These are phyloP conservation scores for Meyerozyma smithsonii DNA, from an alignment of 1,139 yeast species.

Conservation along the genomic window DNA sequence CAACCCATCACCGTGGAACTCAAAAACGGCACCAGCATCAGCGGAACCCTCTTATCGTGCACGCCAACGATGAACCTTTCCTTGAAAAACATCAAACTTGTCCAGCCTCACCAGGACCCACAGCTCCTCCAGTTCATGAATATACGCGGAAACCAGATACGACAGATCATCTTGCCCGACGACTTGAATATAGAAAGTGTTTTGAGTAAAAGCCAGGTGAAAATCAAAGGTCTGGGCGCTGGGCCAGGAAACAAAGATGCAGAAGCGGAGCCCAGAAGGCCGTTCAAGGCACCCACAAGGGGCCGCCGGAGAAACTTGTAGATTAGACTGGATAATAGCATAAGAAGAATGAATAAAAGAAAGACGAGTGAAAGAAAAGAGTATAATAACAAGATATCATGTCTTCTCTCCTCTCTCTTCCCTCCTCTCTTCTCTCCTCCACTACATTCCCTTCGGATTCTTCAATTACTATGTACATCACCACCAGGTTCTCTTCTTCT, in stretches of 20 bases:
- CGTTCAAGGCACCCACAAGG: constrained; percentile 10
- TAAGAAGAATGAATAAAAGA: not conserved
- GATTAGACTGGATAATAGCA: not conserved
- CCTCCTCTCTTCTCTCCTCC: too few relatives aligned
- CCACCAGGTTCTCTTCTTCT: constrained; percentile 46
- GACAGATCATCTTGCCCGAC: constrained; percentile 85
- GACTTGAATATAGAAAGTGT: constrained; percentile 77
- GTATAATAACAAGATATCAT: not conserved
- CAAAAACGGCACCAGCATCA: constrained; percentile 66
- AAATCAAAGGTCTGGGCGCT: constrained; percentile 38
- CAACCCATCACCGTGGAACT: constrained; percentile 91
- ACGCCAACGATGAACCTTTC: constrained; percentile 92
- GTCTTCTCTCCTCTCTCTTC: too few relatives aligned
- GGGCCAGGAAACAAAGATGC: constrained; percentile 29
- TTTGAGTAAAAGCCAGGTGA: constrained; percentile 42
- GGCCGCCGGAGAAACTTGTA: constrained; percentile 7
- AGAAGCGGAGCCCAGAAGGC: constrained; percentile 11
- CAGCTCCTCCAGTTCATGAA: constrained; percentile 72
- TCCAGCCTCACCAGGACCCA: constrained; percentile 69
- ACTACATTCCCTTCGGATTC: too few relatives aligned
- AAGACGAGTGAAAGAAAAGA: not conserved
- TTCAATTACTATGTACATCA: not conserved
- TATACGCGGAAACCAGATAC: constrained; percentile 84
- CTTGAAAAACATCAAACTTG: constrained; percentile 75
- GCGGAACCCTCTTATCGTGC: constrained; percentile 62